Base-by-base conservation (phyloP, 768 basidiomycete species). In the Mycena rebaudengoi region DNA sequence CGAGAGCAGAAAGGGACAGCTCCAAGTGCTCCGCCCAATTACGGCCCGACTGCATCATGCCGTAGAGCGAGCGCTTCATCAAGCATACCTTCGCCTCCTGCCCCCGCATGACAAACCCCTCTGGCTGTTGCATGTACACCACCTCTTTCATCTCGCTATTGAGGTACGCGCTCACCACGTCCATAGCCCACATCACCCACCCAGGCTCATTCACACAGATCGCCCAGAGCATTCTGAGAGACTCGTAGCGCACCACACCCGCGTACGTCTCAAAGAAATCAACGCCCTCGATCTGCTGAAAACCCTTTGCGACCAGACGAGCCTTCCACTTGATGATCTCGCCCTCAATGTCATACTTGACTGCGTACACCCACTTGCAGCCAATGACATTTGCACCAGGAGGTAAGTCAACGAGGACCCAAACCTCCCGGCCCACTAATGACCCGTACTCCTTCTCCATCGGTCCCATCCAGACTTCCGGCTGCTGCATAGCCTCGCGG, bases 101-200 rank as follows among this genome's bases (percentile, higher is more conserved):
- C 21, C 21, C 30, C 0, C 26, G 58, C 29, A 54, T 41, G 7
- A 51, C 45, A 20, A 69, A 73, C 2, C 78, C 75, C 0, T 60
- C 69, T 1, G 76, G 76, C 26, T 73, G 66, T 21, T 70, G 50
- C 76, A 82, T 79, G 65, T 76, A 83, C 46, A 82, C 76, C 1
- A 51, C 43, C 40, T 68, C 63, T 21, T 72, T 71, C 20, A 79
- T 70, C 0, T 74, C 67, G 13, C 29, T 30, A 16, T 60, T 75
- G 1, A 82, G 73, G 66, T 73, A 82, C 0, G 75, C 78, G 0
- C 65, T 65, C 13, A 74, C 73, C 35, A 80, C 70, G 63, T 81
- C 76, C 20, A 78, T 66, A n/a, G 45, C 78, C 5, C 73, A 66
- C 1, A 77, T 57, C 4, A 60, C 11, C 80, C 30, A 20, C 73